Evolutionary conservation across 192 early-diverging fungal genomes (phyloP).

Genomic region (Chytriomyces confervae): DNA sequence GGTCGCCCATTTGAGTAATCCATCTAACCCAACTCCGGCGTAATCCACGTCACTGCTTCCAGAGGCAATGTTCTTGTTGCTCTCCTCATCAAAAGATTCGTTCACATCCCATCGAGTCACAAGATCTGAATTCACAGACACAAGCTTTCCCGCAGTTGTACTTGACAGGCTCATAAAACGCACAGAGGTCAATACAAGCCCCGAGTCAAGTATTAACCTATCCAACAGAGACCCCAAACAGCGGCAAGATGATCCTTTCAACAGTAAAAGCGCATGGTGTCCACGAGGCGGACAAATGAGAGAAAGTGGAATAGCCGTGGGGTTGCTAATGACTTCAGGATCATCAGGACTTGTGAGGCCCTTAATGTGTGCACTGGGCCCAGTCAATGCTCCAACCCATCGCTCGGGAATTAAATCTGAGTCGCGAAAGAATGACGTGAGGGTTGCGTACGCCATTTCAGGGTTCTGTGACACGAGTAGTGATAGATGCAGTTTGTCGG

Average conservation of each 20-base stretch:
- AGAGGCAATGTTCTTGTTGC: neutral
- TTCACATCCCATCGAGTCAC: neutral
- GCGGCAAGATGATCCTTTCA: neutral
- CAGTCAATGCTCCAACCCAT: neutral
- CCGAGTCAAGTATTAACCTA: too few relatives aligned
- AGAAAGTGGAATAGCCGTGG: constrained; percentile 4
- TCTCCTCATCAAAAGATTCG: neutral
- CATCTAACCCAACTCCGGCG: neutral
- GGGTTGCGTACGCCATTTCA: constrained; percentile 16
- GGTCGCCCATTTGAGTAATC: neutral
- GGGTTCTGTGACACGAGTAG: constrained; percentile 16
- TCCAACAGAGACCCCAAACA: too few relatives aligned
- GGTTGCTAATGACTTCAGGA: neutral
- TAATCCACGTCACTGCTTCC: neutral
- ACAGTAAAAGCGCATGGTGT: neutral
- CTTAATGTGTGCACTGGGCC: neutral
- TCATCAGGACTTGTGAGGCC: neutral
- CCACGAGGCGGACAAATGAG: constrained; percentile 21
- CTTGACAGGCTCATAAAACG: neutral
- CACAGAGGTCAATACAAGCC: too few relatives aligned
- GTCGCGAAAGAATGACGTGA: constrained; percentile 20
- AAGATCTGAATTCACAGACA: too few relatives aligned
- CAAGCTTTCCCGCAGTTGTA: neutral
- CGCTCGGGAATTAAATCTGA: constrained; percentile 4
- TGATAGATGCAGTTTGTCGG: neutral